Conservation (phyloP, 2,329 filamentous ascomycete species). For the Xylariaceae sp. region DNA sequence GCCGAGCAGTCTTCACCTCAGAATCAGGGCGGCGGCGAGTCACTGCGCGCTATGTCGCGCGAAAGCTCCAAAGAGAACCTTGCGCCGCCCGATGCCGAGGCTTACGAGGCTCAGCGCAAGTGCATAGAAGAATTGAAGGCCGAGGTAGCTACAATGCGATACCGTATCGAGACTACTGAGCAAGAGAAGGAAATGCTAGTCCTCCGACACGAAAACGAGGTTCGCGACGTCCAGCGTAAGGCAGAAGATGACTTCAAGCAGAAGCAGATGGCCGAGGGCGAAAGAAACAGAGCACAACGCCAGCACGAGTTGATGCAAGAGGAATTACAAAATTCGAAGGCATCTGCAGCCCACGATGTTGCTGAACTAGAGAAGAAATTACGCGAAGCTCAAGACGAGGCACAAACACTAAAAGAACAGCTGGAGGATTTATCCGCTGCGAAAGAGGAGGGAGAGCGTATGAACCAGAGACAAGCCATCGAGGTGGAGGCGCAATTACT, state of each 20-base stretch:
- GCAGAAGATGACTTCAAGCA: conserved; percentile 80
- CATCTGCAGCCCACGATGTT: conserved; percentile 49
- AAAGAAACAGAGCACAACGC: conserved; percentile 44
- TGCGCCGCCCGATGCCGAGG: conserved; percentile 52
- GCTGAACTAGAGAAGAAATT: conserved; percentile 63
- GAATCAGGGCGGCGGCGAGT: conserved; percentile 34
- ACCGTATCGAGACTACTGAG: conserved; percentile 79
- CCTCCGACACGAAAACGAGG: conserved; percentile 74
- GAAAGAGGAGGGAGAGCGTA: conserved; percentile 64
- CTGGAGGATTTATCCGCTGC: conserved; percentile 62
- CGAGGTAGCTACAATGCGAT: conserved; percentile 80
- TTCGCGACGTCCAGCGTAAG: conserved; percentile 71
- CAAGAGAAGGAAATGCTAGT: conserved; percentile 79
- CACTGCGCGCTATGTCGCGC: conserved; percentile 43
- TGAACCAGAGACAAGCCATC: conserved; percentile 48
- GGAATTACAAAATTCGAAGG: conserved; percentile 49
- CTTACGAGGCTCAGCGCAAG: conserved; percentile 52
- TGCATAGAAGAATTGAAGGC: conserved; percentile 76
- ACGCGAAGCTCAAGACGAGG: conserved; percentile 67
- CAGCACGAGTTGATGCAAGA: conserved; percentile 45
- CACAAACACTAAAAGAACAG: conserved; percentile 71
- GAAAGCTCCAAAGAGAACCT: conserved; percentile 57
- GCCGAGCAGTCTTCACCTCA: conserved; percentile 38
- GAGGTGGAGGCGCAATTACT: conserved; percentile 50
- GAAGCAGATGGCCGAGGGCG: conserved; percentile 54